A percentile compares a stretch with the other conserved stretches of the same genome.
Evolutionary conservation across 768 basidiomycete genomes (phyloP).

Genomic region (Leccinum ochraceum): DNA sequence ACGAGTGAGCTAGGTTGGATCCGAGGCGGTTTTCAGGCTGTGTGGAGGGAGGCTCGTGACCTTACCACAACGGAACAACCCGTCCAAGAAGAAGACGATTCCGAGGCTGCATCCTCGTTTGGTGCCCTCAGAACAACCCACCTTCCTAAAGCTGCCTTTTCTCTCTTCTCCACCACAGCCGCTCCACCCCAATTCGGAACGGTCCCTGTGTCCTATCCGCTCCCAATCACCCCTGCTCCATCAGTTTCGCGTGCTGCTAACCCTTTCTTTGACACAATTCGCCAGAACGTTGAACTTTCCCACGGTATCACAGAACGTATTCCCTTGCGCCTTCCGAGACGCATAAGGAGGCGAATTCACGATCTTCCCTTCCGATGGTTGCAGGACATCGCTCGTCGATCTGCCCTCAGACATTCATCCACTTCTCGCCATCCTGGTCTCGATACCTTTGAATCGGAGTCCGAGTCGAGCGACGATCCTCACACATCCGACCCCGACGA

Average conservation of each 20-base stretch:
- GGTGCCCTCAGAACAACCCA: conserved; percentile 52
- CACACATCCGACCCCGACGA: conserved; percentile 36
- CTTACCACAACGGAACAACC: conserved; percentile 54
- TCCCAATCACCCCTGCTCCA: conserved; percentile 22
- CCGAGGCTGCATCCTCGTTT: conserved; percentile 34
- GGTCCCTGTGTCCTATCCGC: neutral
- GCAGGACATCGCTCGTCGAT: conserved; percentile 63
- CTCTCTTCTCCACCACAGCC: conserved; percentile 44
- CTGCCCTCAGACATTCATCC: conserved; percentile 30
- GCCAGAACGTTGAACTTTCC: conserved; percentile 82
- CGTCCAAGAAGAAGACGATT: conserved; percentile 50
- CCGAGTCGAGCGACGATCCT: conserved; percentile 38
- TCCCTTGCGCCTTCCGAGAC: conserved; percentile 57
- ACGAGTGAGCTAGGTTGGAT: conserved; percentile 73
- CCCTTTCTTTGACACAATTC: conserved; percentile 95
- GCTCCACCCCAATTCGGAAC: conserved; percentile 17
- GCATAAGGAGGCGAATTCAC: conserved; percentile 54
- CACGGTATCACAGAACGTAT: conserved; percentile 79
- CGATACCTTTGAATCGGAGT: conserved; percentile 28
- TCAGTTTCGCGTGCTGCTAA: conserved; percentile 47
- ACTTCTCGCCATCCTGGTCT: conserved; percentile 17
- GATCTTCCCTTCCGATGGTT: conserved; percentile 85
- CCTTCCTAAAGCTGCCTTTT: conserved; percentile 67
- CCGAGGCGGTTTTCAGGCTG: conserved; percentile 77
- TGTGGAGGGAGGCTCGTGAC: conserved; percentile 54